Evolutionary conservation across 768 basidiomycete species (phyloP), one percentile per base, ranked within the genome.

Genomic region (Fomitopsis pulvina): DNA sequence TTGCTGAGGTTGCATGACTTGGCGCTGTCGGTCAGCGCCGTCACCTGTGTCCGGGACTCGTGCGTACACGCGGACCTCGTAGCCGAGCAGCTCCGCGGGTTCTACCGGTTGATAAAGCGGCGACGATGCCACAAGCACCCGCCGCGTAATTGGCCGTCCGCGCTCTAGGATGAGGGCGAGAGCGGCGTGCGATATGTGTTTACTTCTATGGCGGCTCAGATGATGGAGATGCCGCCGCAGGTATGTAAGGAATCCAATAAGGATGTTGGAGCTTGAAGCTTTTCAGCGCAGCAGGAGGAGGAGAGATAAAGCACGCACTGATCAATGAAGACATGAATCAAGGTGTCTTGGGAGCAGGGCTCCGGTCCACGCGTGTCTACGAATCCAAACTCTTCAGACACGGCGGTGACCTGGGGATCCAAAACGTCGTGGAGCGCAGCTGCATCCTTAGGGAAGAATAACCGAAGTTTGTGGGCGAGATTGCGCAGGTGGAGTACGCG

Each of bases 51-150:
- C 85, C 4, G 84, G 86, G 16, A 89, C 87, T 20, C 84, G 74
- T 40, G 79, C 75, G 57, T 79, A 85, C 12, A 90, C 73, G 47
- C 79, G 73, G 2, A 87, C 79, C 55, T 87, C 81, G 56, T 90
- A 90, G 4, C 85, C 89, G 37, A 92, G 69, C 45, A 79, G 74
- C 57, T 82, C 74, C 16, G 88, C 85, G 3, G 75, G 68, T 9
- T 84, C 80, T 73, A 92, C 82, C 10, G 85, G 79, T 63, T 93
- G 92, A 64, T 91, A 88, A 42, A 93, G 66, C 1, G 92, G 90
- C 38, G 85, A 88, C 11, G 86, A 89, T 0, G 89, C 81, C 27
- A 86, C 90, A 5, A 91, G 72, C 5, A 89, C 85, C 21, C 88
- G 78, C 27, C 85, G 77, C 21, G 78, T 80, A 47, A 91, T 74